Base-by-base conservation (phyloP, 352 stramenopile genomes). In the Blastocystis sp. region DNA sequence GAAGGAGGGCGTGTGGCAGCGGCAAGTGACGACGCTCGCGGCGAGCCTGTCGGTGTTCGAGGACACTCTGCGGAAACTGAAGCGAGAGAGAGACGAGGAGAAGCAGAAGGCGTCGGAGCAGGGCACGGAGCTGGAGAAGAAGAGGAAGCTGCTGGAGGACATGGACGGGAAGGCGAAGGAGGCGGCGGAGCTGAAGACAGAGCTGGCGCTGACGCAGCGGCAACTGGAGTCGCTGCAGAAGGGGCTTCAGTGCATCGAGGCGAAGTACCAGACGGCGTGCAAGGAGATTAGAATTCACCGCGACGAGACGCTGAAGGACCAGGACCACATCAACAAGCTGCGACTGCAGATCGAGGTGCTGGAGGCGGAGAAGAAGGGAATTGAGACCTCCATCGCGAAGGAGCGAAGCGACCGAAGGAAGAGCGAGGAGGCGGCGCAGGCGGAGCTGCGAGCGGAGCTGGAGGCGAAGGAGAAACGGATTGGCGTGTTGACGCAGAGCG, bases 301-400 rank as follows among this genome's bases (percentile, higher is more conserved):
- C 28, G 56, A 84, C 52, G 74, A 66, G 28, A 43, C 45, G 2
- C 21, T 69, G 21, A 4, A 21, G 38, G 34, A 70, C 14, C 52
- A 84, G 56, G 74, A 84, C 9, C 21, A 62, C 0, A 23, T 43
- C 14, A 48, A 23, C 7, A 66, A 84, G 28, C 53, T 84, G 19
- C 74, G 74, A 14, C 21, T 84, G 53, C 74, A 84, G 34, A 28
- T 64, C 2, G 74, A 84, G 60, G 48, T 84, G 9, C 23, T 84
- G 53, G 74, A 84, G 40, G 74, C 74, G 40, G 74, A 84, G 23
- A 84, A 84, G 53, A 62, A 62, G 19, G 74, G 74, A 2, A 67
- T 84, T 21, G 74, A 84, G 40, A 28, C 45, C 21, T 84, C 74
- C 2, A 59, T 52, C 14, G 17, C 17, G 21, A 53, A 67, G 38